Evolutionary conservation across 768 basidiomycete species (phyloP), one percentile per base, ranked within the genome.

Genomic region (Cantharellus anzutake): DNA sequence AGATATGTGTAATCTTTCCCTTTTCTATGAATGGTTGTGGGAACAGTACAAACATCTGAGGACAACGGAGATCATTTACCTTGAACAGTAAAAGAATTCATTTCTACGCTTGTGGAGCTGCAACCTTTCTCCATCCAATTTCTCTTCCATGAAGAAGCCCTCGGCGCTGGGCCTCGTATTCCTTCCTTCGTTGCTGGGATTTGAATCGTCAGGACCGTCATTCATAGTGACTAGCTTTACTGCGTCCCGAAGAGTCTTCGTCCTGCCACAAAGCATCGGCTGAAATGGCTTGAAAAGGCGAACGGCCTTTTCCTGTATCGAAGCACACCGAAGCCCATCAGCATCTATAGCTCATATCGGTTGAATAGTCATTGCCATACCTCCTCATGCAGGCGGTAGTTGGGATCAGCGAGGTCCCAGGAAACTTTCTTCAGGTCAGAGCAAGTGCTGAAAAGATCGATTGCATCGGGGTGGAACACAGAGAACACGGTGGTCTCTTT

Each of bases 61-160:
- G 7, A 29, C n/a, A 20, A n/a, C 7, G 58, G 5, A 40, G 58
- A 7, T 48, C 56, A 72, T 66, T 39, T 64, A 87, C 83, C 93
- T 78, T 20, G 96, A 98, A 68, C 84, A 93, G 66, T 94, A 97
- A 64, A 84, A 87, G 67, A 87, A 97, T 67, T 89, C 82, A 61
- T 87, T 85, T 0, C 89, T 89, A 55, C 86, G 77, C 69, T 88
- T 97, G 67, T 99, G 96, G 60, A 99, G 64, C 68, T 98, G 96
- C 71, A 99, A 91, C 41, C 96, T 75, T 69, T 99, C 96, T 2
- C 96, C 96, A 65, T 99, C 96, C 2, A 98, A 76, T 68, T 98
- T 99, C 72, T 99, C 96, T 68, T 99, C 96, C 42, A 99, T 85
- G 62, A 90, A 73, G 67, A 99, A 99, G 7, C 11, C 35, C 52